Evolutionary conservation across 495 filamentous ascomycete genomes (phyloP), one percentile per base, ranked within the genome.

Genomic region (Acidomyces sp.): DNA sequence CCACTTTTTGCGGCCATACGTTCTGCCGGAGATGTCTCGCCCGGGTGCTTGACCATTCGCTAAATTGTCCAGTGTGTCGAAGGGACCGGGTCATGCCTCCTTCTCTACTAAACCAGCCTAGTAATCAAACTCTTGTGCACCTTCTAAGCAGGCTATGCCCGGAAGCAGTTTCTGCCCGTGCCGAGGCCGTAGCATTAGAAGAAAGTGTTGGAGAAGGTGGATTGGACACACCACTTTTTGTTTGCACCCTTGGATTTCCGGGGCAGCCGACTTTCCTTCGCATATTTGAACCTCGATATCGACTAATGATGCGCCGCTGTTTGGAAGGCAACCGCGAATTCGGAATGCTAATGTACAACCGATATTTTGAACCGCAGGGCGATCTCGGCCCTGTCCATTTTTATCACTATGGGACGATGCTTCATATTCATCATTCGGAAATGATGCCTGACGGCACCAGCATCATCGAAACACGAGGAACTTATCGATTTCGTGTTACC

Each of bases 221-320:
- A 12, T 67, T 72, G 21, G 70, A 76, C 21, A 68, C 77, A 10
- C 75, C 86, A 0, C 61, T 95, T 2, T 93, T 93, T 47, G 69
- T 92, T 33, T 87, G 80, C 59, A 81, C 84, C 3, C 60, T 88
- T 3, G 71, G 80, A 0, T 87, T 85, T 45, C 87, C 87, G 10
- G 66, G 66, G 0, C 84, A 87, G 74, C 85, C 82, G 1, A 85
- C 79, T 1, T 86, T 85, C 48, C 62, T 95, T 0, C 80, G 88
- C 54, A 71, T 95, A n/a, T 93, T 93, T 56, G 87, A 95, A 56
- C 82, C 85, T 17, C 73, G 83, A 9, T 93, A 93, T 57, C 75
- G 83, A 3, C 68, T 92, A 6, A 88, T 93, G 84, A 78, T 93
- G 16, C 73, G 78, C 33, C 75, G 85, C 19, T 80, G 77, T 6